Evolutionary conservation across 139 green algal species (phyloP).

Genomic region (Spirogloea muscicola): DNA sequence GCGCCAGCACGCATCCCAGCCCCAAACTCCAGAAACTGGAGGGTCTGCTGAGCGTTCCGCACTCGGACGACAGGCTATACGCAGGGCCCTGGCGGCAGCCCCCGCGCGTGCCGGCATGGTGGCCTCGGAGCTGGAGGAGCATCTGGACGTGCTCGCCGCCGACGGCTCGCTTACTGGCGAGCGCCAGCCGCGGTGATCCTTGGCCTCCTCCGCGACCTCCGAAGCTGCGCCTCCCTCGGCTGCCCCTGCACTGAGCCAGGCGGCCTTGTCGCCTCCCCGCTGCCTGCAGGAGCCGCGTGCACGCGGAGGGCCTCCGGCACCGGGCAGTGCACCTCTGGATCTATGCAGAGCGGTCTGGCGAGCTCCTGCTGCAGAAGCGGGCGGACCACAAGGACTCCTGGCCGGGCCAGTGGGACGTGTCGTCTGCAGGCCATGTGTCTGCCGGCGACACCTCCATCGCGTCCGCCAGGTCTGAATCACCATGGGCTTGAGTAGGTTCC

Average conservation of each 20-base stretch:
- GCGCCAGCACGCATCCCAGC: too few relatives aligned
- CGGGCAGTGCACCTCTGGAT: constrained; percentile 43
- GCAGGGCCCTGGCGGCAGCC: too few relatives aligned
- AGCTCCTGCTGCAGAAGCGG: constrained; percentile 46
- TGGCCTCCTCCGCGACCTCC: not conserved
- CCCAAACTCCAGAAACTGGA: too few relatives aligned
- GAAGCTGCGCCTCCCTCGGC: not conserved
- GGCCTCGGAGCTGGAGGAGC: not conserved
- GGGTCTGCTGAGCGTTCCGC: too few relatives aligned
- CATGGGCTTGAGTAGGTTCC: too few relatives aligned
- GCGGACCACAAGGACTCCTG: constrained; percentile 44
- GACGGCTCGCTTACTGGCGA: not conserved
- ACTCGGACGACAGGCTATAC: too few relatives aligned
- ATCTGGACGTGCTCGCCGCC: constrained; percentile 9
- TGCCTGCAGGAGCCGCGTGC: constrained; percentile 22
- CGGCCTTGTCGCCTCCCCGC: too few relatives aligned
- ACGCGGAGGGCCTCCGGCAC: constrained; percentile 34
- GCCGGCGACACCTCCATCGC: constrained; percentile 29
- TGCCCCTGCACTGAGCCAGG: not conserved
- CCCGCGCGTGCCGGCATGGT: not conserved
- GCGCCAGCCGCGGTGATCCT: not conserved
- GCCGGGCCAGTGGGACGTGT: constrained; percentile 40
- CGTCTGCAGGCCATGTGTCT: constrained; percentile 37
- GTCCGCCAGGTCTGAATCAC: constrained; percentile 28
- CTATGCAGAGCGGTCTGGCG: constrained; percentile 9